Evolutionary conservation across 768 basidiomycete species (phyloP), one percentile per base, ranked within the genome.

Genomic region (Pisolithus tinctorius): DNA sequence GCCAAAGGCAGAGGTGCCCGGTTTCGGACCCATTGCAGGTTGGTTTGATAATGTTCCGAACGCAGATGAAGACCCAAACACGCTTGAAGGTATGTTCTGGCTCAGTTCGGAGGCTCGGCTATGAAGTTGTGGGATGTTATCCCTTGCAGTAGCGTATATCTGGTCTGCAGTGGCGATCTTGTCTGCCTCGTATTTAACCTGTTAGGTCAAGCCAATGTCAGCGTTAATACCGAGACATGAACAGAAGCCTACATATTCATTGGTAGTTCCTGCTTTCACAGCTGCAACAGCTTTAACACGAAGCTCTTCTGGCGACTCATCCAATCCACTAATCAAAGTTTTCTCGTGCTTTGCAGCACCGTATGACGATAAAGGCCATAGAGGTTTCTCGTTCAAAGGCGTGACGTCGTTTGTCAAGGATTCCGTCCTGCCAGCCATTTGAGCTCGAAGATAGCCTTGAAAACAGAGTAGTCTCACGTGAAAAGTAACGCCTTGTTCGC

Each of bases 281-380:
- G 87, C 84, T 7, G 71, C 65, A 2, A 74, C 71, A 6, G 86
- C 86, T 55, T 77, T 82, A 36, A 84, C 70, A 41, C 88, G 76
- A 42, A 94, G 68, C 65, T 96, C 93, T 60, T 94, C 93, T 0
- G 79, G 78, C 0, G 83, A 86, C 54, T 84, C 74, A 56, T 96
- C 92, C 30, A 86, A 66, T 2, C 80, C 83, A 8, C 68, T 50
- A 16, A 96, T 64, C 5, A 94, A 57, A 20, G 72, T 79, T 0
- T 82, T 82, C 56, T 92, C 89, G 53, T 76, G 60, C 62, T 93
- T 95, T 4, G 81, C 79, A 20, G 88, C 81, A 0, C 76, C 91
- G 63, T 88, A 94, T 0, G 81, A 84, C 0, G 88, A 83, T 0
- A 94, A 70, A 13, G 86, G 84, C 85, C 88, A 96, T 11, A 75